Evolutionary conservation across 2,329 filamentous ascomycete species (phyloP), one percentile per base, ranked within the genome.

Genomic region (Talaromyces sp.): DNA sequence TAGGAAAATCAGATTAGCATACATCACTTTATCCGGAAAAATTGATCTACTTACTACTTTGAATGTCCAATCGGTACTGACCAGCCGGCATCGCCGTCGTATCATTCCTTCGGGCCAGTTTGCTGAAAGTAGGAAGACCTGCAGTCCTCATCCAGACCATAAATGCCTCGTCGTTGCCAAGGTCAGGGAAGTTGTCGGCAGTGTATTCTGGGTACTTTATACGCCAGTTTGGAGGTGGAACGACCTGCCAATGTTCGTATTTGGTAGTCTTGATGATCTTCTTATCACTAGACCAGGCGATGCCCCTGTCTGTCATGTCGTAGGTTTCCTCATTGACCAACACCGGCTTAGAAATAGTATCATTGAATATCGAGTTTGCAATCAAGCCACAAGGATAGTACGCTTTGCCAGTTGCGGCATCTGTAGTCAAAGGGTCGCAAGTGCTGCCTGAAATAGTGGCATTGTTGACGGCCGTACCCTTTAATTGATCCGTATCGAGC

Each of bases 131-230:
- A 1, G 94, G 94, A 66, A 97, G 77, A 59, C 93, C 94, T 22
- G 94, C 94, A 1, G 95, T 96, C 66, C 94, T 86, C 94, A 99
- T 99, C 94, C 94, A 99, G 21, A 97, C 92, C 76, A 97, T 92
- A 73, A 99, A 96, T 43, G 86, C 85, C 72, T 96, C 89, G 76
- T 91, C 87, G 0, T 84, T 76, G 62, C 87, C 81, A 17, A 97
- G 73, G 65, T 94, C 76, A 0, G 91, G 91, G 21, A 90, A 85
- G 53, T 81, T 80, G 0, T 82, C 75, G 0, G 78, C 72, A 2
- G 82, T 86, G 69, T 96, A 96, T 37, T 87, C 70, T 6, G 86
- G 87, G 64, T 88, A 96, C 59, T 84, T 82, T 11, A 80, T 68
- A 17, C 76, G 71, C 94, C 94, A 99, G 73, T 97, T 95, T 3